These are phyloP conservation scores for Nasturtium officinale DNA, from an alignment of 345 rosid genomes.

Conservation along the genomic window DNA sequence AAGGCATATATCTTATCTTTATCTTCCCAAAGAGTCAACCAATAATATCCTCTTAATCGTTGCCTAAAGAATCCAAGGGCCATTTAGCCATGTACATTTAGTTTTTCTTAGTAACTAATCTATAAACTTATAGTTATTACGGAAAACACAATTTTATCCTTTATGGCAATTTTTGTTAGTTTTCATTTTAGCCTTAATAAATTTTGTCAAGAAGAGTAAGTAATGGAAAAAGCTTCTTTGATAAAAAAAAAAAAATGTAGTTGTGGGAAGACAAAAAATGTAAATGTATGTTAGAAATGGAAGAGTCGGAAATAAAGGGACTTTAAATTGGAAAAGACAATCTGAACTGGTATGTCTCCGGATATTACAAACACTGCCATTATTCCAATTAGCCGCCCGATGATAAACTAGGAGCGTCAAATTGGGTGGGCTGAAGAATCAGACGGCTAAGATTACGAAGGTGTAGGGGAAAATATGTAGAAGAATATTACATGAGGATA, in stretches of 20 bases:
- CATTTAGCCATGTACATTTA: background rate
- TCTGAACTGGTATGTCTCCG: background rate
- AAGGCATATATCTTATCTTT: constrained; percentile 27
- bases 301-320: background rate
- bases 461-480: background rate
- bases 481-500: background rate
- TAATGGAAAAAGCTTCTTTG: too few species aligned
- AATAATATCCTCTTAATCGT: background rate
- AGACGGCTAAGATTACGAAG: constrained; percentile 4
- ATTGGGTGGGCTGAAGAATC: constrained; percentile 4
- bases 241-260: background rate
- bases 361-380: background rate
- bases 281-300: background rate
- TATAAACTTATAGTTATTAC: background rate
- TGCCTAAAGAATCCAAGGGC: constrained; percentile 13
- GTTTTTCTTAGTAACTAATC: background rate
- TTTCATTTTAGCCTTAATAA: background rate
- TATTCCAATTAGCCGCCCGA: background rate
- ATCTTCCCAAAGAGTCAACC: constrained; percentile 2
- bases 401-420: constrained; percentile 4
- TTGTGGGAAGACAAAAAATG: background rate
- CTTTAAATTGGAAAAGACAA: background rate
- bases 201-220: too few species aligned
- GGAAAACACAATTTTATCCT: background rate
- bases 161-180: background rate